phyloP scores from a whole-genome alignment of 176 grass and related monocot species.

The Carex pumila region DNA sequence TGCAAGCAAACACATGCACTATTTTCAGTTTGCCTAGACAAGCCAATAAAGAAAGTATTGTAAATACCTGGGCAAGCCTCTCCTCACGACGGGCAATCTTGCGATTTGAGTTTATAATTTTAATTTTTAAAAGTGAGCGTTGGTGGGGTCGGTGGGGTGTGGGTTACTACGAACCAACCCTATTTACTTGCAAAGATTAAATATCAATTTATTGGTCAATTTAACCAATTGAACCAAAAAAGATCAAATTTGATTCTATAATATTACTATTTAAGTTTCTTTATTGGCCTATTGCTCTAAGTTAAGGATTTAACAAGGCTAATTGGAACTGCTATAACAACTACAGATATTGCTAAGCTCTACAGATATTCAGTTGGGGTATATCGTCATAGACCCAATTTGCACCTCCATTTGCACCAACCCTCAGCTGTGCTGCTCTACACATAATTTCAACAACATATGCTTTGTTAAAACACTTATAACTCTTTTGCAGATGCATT shows the following conservation, averaged over 20 bases:
- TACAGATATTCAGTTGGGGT: slow-evolving; percentile 37
- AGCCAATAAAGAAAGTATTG: too few species aligned
- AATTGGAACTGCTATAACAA: too few species aligned
- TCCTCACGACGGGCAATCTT: too few species aligned
- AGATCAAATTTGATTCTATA: background rate
- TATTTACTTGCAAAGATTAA: background rate
- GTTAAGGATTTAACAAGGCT: background rate
- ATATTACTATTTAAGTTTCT: background rate
- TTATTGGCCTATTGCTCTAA: background rate
- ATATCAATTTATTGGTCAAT: background rate
- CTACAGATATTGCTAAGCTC: too few species aligned
- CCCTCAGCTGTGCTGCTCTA: slow-evolving; percentile 53
- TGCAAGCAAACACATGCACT: too few species aligned
- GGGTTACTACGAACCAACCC: background rate
- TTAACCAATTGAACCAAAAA: background rate
- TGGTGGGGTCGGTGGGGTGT: too few species aligned
- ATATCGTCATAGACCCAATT: slow-evolving; percentile 75
- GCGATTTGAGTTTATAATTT: too few species aligned
- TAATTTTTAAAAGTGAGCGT: too few species aligned
- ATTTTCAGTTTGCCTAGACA: too few species aligned
- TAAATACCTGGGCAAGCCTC: too few species aligned
- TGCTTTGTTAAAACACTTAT: background rate
- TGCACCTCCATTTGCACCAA: slow-evolving; percentile 83
- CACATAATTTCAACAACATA: background rate
- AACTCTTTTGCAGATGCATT: too few species aligned